Evolutionary conservation across 306 rosid genomes (phyloP).

Genomic region (Oemleria cerasiformis): DNA sequence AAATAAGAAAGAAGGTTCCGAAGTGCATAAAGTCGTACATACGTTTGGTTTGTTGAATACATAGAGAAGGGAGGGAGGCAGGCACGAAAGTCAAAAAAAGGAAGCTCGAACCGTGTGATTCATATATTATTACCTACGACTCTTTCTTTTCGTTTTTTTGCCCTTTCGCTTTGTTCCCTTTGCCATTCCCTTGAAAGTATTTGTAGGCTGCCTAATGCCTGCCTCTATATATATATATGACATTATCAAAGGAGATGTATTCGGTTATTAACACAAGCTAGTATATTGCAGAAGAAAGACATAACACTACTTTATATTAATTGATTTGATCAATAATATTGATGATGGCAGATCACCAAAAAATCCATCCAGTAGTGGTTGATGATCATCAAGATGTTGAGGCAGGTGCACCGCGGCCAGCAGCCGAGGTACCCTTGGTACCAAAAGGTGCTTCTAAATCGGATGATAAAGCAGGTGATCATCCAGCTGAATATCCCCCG

Average conservation of each 20-base stretch:
- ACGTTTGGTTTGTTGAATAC: constrained; percentile 6
- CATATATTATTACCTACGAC: too few relatives aligned
- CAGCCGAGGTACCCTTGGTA: constrained; percentile 56
- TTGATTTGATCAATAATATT: too few relatives aligned
- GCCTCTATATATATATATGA: too few relatives aligned
- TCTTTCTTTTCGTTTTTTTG: too few relatives aligned
- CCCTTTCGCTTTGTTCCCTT: too few relatives aligned
- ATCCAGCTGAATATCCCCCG: constrained; percentile 19
- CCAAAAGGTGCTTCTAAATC: constrained; percentile 42
- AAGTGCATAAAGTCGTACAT: background rate
- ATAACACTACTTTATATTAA: too few relatives aligned
- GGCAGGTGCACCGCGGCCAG: constrained; percentile 26
- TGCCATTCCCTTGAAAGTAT: too few relatives aligned
- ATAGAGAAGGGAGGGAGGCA: background rate
- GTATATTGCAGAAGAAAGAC: too few relatives aligned
- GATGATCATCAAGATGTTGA: constrained; percentile 43
- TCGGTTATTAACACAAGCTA: too few relatives aligned
- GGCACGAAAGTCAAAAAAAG: background rate
- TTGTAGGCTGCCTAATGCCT: too few relatives aligned
- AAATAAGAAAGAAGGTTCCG: background rate
- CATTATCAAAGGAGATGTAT: too few relatives aligned
- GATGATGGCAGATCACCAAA: constrained; percentile 65
- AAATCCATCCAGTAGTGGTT: constrained; percentile 49
- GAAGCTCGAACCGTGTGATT: background rate
- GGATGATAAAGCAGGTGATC: constrained; percentile 27